phyloP scores from a whole-genome alignment of 164 flowering plant species.

The Tetrastigma voinierianum region DNA sequence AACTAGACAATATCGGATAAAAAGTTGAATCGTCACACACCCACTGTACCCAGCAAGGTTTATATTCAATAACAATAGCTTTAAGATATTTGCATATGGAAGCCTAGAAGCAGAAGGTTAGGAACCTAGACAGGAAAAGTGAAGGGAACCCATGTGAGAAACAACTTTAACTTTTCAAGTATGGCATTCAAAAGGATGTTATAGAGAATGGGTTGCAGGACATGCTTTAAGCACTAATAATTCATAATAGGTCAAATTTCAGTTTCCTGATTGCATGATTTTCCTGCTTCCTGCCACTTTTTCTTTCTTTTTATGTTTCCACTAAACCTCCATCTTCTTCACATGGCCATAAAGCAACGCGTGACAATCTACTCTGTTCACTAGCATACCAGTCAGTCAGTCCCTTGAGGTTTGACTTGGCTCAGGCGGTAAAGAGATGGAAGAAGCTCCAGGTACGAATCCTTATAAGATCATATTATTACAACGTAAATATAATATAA shows the following conservation, averaged over 20 bases:
- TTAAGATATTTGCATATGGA: no score
- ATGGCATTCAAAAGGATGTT: slow-evolving; percentile 2
- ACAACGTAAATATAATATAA: no score
- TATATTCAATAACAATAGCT: no score
- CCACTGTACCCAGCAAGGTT: no score
- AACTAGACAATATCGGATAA: no score
- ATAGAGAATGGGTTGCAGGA: slow-evolving; percentile 9
- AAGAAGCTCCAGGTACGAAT: no score
- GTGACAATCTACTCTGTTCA: neutral
- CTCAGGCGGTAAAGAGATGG: no score
- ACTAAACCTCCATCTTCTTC: slow-evolving; percentile 16
- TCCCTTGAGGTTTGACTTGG: no score
- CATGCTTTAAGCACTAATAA: slow-evolving; percentile 15
- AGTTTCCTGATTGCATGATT: slow-evolving; percentile 3
- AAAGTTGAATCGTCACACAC: no score
- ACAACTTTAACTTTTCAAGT: slow-evolving; percentile 27
- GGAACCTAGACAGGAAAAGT: neutral
- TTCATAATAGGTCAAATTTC: slow-evolving; percentile 19
- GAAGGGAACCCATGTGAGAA: slow-evolving; percentile 22
- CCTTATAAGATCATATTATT: no score
- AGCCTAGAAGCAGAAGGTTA: no score
- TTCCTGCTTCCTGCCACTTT: slow-evolving; percentile 2
- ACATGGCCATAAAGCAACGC: slow-evolving; percentile 15
- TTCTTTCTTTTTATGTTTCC: slow-evolving; percentile 5
- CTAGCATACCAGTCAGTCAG: slow-evolving; percentile 3